Conservation (phyloP, 1,284 basidiomycete genomes). For the Fistulinella staudtii region DNA sequence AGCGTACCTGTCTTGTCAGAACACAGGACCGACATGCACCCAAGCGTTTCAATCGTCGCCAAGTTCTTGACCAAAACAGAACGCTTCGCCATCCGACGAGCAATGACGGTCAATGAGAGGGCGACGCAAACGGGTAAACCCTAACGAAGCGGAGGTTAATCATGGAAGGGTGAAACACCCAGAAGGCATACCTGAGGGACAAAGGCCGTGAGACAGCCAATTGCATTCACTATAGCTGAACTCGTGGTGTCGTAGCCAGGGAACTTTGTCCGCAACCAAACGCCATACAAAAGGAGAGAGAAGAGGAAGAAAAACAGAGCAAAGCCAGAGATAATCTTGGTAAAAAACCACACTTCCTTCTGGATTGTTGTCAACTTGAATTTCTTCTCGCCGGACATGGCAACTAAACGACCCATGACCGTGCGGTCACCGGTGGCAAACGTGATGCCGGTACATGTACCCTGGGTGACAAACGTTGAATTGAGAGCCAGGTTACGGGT, state of each 20-base stretch:
- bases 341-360: conserved; percentile 47
- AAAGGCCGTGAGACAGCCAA: conserved; percentile 48
- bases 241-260: conserved; percentile 39
- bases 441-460: conserved; percentile 55
- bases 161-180: not conserved
- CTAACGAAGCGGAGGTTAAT: conserved; percentile 3
- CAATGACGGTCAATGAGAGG: conserved; percentile 49
- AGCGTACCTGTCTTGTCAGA: conserved; percentile 55
- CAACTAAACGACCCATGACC: conserved; percentile 59
- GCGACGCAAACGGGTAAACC: conserved; percentile 51
- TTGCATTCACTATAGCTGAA: conserved; percentile 42
- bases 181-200: conserved; percentile 41
- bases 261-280: conserved; percentile 40
- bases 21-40: conserved; percentile 53
- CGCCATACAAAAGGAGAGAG: conserved; percentile 43
- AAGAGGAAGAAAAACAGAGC: conserved; percentile 40
- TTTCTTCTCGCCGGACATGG: conserved; percentile 48
- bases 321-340: conserved; percentile 43
- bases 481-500: conserved; percentile 60
- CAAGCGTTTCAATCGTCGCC: conserved; percentile 58
- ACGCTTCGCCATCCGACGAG: conserved; percentile 47
- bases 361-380: conserved; percentile 48
- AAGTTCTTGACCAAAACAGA: conserved; percentile 58
- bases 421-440: conserved; percentile 58
- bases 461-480: conserved; percentile 51